Conservation (phyloP, 2,329 filamentous ascomycete genomes). For the Xylaria sp. region DNA sequence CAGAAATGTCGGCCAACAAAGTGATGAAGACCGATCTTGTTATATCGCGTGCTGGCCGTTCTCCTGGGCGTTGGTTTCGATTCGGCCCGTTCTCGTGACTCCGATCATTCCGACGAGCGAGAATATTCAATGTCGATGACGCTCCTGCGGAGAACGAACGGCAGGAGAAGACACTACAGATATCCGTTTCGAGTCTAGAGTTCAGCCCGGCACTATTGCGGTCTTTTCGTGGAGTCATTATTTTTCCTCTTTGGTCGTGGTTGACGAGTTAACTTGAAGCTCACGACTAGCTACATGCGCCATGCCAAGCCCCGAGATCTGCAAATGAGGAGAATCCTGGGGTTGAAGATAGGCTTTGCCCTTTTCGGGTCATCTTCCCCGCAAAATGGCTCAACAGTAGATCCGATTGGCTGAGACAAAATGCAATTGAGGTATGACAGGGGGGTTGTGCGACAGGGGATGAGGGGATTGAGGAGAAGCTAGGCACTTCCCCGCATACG, state of each 20-base stretch:
- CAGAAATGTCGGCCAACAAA: neutral
- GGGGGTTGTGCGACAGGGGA: conserved; percentile 2
- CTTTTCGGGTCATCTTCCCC: conserved; percentile 12
- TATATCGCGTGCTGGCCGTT: too few species aligned
- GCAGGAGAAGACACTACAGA: neutral
- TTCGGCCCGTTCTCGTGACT: neutral
- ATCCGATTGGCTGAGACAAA: conserved; percentile 18
- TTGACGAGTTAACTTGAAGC: conserved; percentile 14
- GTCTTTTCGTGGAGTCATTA: conserved; percentile 29
- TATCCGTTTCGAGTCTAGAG: too few species aligned
- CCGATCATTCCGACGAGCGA: neutral
- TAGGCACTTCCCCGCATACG: conserved; percentile 32
- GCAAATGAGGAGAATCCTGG: conserved; percentile 28
- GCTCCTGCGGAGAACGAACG: neutral
- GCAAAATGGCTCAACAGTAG: conserved; percentile 6
- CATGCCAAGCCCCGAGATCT: conserved; percentile 23
- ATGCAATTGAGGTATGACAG: conserved; percentile 26
- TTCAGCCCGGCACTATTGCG: conserved; percentile 35
- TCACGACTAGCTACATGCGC: neutral
- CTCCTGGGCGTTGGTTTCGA: neutral
- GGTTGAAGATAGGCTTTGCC: conserved; percentile 20
- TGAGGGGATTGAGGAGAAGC: conserved; percentile 33
- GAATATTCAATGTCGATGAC: neutral
- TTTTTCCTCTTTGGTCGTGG: conserved; percentile 14
- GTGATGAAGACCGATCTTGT: neutral